Percentiles rank a stretch among this genome's conserved stretches.
Evolutionary conservation across 495 filamentous ascomycete species (phyloP).

Genomic region (Pyronema omphalodes): DNA sequence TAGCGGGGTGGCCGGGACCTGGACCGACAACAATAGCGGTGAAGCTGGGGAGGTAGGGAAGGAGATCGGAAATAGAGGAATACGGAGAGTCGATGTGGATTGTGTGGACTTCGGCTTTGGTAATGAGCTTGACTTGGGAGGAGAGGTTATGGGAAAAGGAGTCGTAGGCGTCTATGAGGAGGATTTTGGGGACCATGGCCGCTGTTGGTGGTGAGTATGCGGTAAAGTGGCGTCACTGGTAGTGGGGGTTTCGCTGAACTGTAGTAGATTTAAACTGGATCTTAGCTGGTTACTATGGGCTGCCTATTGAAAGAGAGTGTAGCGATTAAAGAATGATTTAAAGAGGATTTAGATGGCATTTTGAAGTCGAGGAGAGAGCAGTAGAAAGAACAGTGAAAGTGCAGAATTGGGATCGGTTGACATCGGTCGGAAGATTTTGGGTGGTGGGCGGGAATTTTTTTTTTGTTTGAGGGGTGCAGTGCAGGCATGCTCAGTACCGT

Average conservation of each 20-base stretch:
- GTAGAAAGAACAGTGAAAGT: too few species aligned
- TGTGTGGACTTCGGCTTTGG: slow-evolving; percentile 46
- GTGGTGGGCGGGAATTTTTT: too few species aligned
- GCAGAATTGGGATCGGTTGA: too few species aligned
- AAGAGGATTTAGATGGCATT: too few species aligned
- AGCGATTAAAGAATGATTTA: too few species aligned
- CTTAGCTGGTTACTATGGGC: not conserved
- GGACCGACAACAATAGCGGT: slow-evolving; percentile 29
- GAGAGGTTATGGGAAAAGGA: slow-evolving; percentile 92
- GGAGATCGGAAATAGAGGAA: slow-evolving; percentile 16
- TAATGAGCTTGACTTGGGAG: slow-evolving; percentile 46
- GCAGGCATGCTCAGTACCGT: too few species aligned
- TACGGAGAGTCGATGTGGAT: slow-evolving; percentile 48
- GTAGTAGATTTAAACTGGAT: not conserved
- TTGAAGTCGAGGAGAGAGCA: too few species aligned
- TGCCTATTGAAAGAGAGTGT: too few species aligned
- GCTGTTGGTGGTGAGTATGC: slow-evolving; percentile 19
- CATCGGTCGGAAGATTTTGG: too few species aligned
- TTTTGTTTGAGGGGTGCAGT: too few species aligned
- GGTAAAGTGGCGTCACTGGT: not conserved
- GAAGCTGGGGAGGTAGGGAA: slow-evolving; percentile 37
- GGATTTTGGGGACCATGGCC: slow-evolving; percentile 28
- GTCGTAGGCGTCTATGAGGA: slow-evolving; percentile 88
- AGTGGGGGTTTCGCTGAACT: not conserved
- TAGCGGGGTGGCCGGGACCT: slow-evolving; percentile 19